These are phyloP conservation scores for Vaccinium vitisidaea DNA, from an alignment of 148 eudicot genomes.

Conservation along the genomic window DNA sequence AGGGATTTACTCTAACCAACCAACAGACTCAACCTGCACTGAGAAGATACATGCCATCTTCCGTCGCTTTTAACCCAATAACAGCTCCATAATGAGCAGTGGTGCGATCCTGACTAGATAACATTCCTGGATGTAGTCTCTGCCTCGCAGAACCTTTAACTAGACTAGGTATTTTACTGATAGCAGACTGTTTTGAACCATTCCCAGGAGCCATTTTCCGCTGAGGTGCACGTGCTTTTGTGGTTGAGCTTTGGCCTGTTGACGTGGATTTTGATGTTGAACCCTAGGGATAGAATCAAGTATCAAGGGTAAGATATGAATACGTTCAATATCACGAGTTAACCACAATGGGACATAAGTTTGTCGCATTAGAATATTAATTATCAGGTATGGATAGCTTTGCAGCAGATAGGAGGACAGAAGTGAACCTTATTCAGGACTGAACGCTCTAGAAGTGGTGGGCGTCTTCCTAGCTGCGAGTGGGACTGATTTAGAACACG, in stretches of 20 bases:
- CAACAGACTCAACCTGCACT: conserved; percentile 72
- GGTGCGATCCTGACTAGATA: conserved; percentile 82
- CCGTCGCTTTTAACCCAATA: conserved; percentile 76
- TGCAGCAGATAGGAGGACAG: background rate
- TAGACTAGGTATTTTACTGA: conserved; percentile 37
- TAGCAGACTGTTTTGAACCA: conserved; percentile 43
- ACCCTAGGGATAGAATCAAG: conserved; percentile 31
- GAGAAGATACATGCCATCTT: conserved; percentile 90
- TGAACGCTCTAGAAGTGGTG: conserved; percentile 52
- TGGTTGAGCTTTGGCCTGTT: conserved; percentile 44
- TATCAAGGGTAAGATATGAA: conserved; percentile 2
- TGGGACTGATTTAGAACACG: conserved; percentile 84
- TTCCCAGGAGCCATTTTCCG: conserved; percentile 46
- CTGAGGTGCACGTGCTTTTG: conserved; percentile 48
- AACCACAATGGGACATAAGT: background rate
- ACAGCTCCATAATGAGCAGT: conserved; percentile 96
- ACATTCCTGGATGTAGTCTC: conserved; percentile 90
- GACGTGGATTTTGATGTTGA: conserved; percentile 48
- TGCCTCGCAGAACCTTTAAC: conserved; percentile 57
- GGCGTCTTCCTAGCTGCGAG: conserved; percentile 90
- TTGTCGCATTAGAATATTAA: background rate
- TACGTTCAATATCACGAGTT: background rate
- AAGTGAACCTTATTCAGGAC: conserved; percentile 53
- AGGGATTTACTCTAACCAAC: background rate
- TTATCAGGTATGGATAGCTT: background rate